phyloP scores from a whole-genome alignment of 495 filamentous ascomycete genomes.

The Trichodelitschia bisporula region DNA sequence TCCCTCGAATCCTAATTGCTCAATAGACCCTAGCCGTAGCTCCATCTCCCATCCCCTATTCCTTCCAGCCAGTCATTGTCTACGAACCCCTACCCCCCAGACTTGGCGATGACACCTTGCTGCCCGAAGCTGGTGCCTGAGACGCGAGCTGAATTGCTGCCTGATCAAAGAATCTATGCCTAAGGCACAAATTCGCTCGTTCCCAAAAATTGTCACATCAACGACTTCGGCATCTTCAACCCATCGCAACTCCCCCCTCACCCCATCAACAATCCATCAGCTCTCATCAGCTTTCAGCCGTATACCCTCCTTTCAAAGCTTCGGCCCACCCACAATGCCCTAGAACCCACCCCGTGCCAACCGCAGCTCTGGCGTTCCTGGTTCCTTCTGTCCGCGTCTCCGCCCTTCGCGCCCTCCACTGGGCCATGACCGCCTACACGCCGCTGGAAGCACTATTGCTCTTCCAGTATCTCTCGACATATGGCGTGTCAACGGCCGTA shows the following conservation, averaged over 20 bases:
- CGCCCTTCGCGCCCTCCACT: slow-evolving; percentile 2
- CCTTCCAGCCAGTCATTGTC: background rate
- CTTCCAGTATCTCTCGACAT: slow-evolving; percentile 54
- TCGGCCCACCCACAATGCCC: background rate
- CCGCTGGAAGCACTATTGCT: slow-evolving; percentile 74
- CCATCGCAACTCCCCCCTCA: background rate
- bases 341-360: background rate
- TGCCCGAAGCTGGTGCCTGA: background rate
- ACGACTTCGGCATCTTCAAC: background rate
- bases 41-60: no score
- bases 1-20: no score
- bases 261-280: background rate
- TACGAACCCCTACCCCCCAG: background rate
- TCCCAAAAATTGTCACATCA: no score
- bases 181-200: no score
- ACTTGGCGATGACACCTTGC: background rate
- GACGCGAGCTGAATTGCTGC: background rate
- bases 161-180: background rate
- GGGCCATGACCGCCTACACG: slow-evolving; percentile 42
- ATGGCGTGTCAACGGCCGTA: slow-evolving; percentile 34
- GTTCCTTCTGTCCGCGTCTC: background rate
- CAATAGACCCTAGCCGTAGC: no score
- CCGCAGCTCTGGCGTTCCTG: slow-evolving; percentile 6
- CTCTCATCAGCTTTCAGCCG: background rate
- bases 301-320: background rate